Evolutionary conservation across 2,329 filamentous ascomycete genomes (phyloP), one percentile per base, ranked within the genome.

Genomic region (Fusarium sambucinum): DNA sequence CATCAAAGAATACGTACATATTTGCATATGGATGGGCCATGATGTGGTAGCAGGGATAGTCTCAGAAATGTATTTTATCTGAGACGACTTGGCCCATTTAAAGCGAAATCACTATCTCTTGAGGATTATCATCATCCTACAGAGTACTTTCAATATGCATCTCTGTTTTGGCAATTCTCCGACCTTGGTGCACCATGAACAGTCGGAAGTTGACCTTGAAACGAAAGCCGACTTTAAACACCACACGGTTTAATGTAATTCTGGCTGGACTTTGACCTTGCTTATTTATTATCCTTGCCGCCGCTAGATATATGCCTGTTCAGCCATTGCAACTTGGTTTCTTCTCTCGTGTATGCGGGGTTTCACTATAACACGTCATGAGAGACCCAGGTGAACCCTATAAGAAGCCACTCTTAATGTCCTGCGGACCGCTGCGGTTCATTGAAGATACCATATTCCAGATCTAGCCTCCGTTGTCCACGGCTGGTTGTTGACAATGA

Each of bases 331-430:
- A 54, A 25, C 21, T 38, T 32, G 12, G 13, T 23, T 27, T 63
- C 16, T 27, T 17, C 27, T 21, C 27, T n/a, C 12, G 10, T 32
- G 14, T 51, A 25, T 9, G n/a, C 27, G 12, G 37, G 19, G 16
- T 13, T 19, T 41, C 45, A 59, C 40, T 17, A 35, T 32, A 30
- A n/a, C 17, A 19, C 50, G 45, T 55, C 55, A 51, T 60, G 40
- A 41, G 27, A 21, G 16, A 40, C 48, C 11, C 44, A 30, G 35
- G 29, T 27, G 35, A 62, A 57, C 44, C 51, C 52, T 41, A 44
- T 46, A 45, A 21, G 27, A 61, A 66, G 57, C 61, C 42, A 55
- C 55, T 48, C 11, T 23, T 40, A 51, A 32, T 17, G 23, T 21
- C 40, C 27, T 38, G 14, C 25, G 7, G 13, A n/a, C 17, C 46